Evolutionary conservation across 768 basidiomycete species (phyloP).

Genomic region (Daedaleopsis sinensis): DNA sequence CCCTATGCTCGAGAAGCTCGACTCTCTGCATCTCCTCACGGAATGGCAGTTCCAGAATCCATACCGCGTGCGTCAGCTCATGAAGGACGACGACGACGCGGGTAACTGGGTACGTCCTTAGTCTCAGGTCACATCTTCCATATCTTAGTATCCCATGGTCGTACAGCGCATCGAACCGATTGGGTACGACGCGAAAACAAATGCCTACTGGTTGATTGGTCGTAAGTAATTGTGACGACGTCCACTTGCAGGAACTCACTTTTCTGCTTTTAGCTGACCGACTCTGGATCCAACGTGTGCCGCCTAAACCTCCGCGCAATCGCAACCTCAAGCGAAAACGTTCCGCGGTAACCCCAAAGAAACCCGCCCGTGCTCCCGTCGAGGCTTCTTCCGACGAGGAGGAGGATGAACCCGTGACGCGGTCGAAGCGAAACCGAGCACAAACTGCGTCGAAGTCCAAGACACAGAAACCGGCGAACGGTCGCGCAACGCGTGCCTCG

Average conservation of each 20-base stretch:
- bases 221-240: constrained; percentile 43
- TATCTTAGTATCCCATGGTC: neutral
- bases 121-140: neutral
- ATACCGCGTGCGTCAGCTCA: constrained; percentile 63
- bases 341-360: constrained; percentile 27
- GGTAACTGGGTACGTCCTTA: constrained; percentile 69
- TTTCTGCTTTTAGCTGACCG: constrained; percentile 61
- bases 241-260: constrained; percentile 4
- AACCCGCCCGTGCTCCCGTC: constrained; percentile 24
- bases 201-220: constrained; percentile 88
- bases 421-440: constrained; percentile 29
- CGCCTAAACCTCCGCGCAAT: constrained; percentile 46
- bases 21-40: constrained; percentile 68
- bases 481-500: constrained; percentile 10
- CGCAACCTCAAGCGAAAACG: constrained; percentile 43
- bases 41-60: constrained; percentile 92
- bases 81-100: constrained; percentile 79
- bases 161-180: constrained; percentile 81
- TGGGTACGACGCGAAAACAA: constrained; percentile 77
- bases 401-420: constrained; percentile 28
- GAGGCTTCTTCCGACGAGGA: constrained; percentile 10
- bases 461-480: constrained; percentile 5
- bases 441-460: constrained; percentile 10
- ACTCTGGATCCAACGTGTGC: constrained; percentile 83
- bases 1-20: constrained; percentile 70